Evolutionary conservation across 1,139 yeast genomes (phyloP), one percentile per base, ranked within the genome.

Genomic region (Blastobotrys apis): DNA sequence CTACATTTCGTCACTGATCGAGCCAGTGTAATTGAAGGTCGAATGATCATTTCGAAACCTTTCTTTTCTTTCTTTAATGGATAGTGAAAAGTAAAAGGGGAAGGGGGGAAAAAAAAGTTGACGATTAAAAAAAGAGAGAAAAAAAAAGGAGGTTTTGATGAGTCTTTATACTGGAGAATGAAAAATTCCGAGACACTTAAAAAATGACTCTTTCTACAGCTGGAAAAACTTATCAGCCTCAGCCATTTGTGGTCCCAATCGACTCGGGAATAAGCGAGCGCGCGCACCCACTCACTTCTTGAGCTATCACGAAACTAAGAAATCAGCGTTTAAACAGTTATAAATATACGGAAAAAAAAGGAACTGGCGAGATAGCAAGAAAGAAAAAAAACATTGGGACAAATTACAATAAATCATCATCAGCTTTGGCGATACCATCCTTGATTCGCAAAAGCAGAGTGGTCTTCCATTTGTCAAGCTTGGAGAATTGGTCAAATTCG

Each of bases 391-490:
- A 29, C n/a, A 12, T 12, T 29, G 32, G 32, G 32, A 12, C 12
- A 15, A 27, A 15, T 39, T 58, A 58, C 55, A 58, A 49, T 42
- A 60, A 44, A 51, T 78, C 81, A 47, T 86, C 95, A 46, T 84
- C 95, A 40, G 81, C 84, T 48, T 79, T 82, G 38, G 78, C 78
- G 43, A 86, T 82, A 5, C 77, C 68, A 53, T 77, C 83, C 72
- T 92, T 92, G 57, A 92, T 80, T 66, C 83, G 83, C 59, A 90
- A 75, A 54, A 94, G 73, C 46, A 92, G 72, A 31, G 85, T 80
- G n/a, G 96, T 86, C 71, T 86, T 88, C 81, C 95, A 83, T 58
- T 84, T 86, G 64, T 94, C 98, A 48, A 92, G 78, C 65, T 88
- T 87, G 54, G 82, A 74, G 64, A 85, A 88, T 64, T 86, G 94